Conservation (phyloP, 176 grass and related monocot species). For the Otatea glauca region DNA sequence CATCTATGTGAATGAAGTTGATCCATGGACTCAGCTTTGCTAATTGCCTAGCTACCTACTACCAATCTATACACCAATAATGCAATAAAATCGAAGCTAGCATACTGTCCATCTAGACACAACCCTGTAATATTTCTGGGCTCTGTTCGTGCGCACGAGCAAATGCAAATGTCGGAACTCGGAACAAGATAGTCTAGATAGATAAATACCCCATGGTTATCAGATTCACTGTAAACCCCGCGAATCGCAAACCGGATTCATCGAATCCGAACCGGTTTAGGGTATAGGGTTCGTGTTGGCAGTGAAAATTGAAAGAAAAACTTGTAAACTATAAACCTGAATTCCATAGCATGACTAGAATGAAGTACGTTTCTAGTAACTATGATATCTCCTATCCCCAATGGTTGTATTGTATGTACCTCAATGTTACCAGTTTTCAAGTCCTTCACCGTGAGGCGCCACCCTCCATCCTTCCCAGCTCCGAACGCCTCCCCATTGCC, state of each 20-base stretch:
- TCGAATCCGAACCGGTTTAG: too few relatives aligned
- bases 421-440: slow-evolving; percentile 45
- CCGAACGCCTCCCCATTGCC: slow-evolving; percentile 72
- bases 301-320: too few relatives aligned
- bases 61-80: neutral
- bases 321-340: too few relatives aligned
- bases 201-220: neutral
- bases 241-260: too few relatives aligned
- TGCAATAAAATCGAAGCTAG: neutral
- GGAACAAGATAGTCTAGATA: neutral
- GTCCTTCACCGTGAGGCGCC: slow-evolving; percentile 70
- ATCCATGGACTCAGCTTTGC: neutral
- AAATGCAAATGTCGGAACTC: neutral
- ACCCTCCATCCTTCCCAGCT: slow-evolving; percentile 44
- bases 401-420: slow-evolving; percentile 32
- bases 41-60: neutral
- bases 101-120: neutral
- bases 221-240: too few relatives aligned
- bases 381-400: too few relatives aligned
- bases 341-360: too few relatives aligned
- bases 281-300: too few relatives aligned
- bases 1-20: neutral
- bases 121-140: neutral
- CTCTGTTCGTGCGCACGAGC: neutral
- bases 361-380: too few relatives aligned